Base-by-base conservation (phyloP, 805 yeast species). In the Hanseniaspora occidentalis region DNA sequence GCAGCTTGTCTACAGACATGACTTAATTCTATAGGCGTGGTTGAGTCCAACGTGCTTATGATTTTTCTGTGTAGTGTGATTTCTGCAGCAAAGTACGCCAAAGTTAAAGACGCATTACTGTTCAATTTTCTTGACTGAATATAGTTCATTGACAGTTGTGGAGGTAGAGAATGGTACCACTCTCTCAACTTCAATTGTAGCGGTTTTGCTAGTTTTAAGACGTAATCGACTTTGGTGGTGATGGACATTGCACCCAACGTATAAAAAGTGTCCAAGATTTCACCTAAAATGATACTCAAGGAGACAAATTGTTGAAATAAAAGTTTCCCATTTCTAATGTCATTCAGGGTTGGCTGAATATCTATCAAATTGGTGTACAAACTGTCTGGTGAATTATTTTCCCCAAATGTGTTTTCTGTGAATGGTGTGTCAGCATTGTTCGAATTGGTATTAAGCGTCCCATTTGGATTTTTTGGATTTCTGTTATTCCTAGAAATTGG, bases 71-170 rank as follows among this genome's bases (percentile, higher is more conserved):
- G 96, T 19, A 88, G 64, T 0, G 92, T 81, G 29, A 88, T 74
- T 54, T 88, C 97, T 0, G 94, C 81, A 0, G 94, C 89, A 61
- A 86, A 83, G 57, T 88, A 88, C 1, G 94, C 81, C 36, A 88
- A 60, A 42, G 86, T 94, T 38, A 88, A 63, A 46, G 81, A 77
- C 0, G 94, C 89, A 54, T 80, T 79, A 13, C 88, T 71, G 50
- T 79, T 80, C 41, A 79, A 69, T 49, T 73, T 75, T 35, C 83
- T 64, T 7, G 79, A 75, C 44, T 69, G 72, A 11, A 73, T 67
- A 1, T 76, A 61, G 41, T 60, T 69, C 83, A 77, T 79, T 44
- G 77, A 85, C 26, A 79, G 60, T 49, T 69, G 75, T 20, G 62
- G 61, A 1, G 85, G 92, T 39, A 79, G 60, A 1, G 80, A 72